Evolutionary conservation across 1,284 basidiomycete genomes (phyloP).

Genomic region (Papiliotrema flavescens): DNA sequence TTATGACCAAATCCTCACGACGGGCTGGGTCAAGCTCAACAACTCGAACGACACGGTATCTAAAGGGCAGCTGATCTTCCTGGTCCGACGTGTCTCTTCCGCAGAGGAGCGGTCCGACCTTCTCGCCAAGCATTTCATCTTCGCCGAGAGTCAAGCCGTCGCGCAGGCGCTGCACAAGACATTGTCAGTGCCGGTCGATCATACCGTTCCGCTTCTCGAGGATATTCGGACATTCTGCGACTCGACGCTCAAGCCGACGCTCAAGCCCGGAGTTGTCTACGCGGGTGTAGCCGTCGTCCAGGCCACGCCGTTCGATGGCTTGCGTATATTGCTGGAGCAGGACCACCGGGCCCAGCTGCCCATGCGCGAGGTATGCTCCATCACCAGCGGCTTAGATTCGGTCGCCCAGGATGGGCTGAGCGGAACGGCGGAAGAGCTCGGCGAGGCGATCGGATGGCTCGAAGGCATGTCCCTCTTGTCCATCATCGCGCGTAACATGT

Average conservation of each 20-base stretch:
- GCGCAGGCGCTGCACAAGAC: constrained; percentile 45
- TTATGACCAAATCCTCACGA: constrained; percentile 51
- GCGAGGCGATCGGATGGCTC: constrained; percentile 42
- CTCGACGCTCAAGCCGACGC: constrained; percentile 32
- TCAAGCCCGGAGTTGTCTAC: constrained; percentile 48
- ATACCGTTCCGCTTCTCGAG: constrained; percentile 47
- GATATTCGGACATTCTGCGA: constrained; percentile 47
- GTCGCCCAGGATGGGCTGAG: constrained; percentile 16
- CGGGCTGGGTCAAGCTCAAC: constrained; percentile 47
- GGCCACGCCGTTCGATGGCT: constrained; percentile 50
- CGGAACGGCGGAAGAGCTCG: constrained; percentile 48
- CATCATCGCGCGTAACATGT: constrained; percentile 42
- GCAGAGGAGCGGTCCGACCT: constrained; percentile 45
- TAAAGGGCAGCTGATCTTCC: constrained; percentile 51
- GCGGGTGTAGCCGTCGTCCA: constrained; percentile 49
- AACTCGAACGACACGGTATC: constrained; percentile 45
- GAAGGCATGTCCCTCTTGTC: constrained; percentile 46
- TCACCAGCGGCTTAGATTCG: constrained; percentile 16
- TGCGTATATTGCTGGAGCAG: constrained; percentile 46
- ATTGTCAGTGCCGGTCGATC: constrained; percentile 47
- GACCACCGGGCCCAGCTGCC: constrained; percentile 48
- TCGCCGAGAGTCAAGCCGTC: constrained; percentile 47
- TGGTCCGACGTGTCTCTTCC: constrained; percentile 47
- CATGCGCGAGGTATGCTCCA: constrained; percentile 43
- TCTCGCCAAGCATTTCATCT: constrained; percentile 48